Percentiles rank a stretch among this genome's conserved stretches.
Conservation (phyloP, 495 filamentous ascomycete genomes). For the Letharia columbiana region DNA sequence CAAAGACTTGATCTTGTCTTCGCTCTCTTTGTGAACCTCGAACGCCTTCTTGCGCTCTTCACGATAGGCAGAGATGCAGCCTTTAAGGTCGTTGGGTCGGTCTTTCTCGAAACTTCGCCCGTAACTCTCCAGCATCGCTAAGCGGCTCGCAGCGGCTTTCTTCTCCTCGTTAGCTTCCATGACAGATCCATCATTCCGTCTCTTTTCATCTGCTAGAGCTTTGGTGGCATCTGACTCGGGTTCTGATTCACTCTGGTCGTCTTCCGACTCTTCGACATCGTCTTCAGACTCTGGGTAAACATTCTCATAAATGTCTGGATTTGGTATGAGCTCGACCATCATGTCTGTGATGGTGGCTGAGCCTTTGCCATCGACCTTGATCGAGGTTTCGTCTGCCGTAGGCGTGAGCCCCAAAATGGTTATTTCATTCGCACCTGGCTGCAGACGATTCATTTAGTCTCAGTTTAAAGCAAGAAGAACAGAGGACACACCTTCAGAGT, state of each 20-base stretch:
- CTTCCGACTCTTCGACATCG: constrained; percentile 28
- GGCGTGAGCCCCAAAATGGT: constrained; percentile 57
- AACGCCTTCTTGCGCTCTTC: constrained; percentile 42
- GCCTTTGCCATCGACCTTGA: constrained; percentile 62
- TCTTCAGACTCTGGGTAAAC: constrained; percentile 44
- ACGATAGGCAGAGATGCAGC: constrained; percentile 38
- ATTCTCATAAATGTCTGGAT: constrained; percentile 49
- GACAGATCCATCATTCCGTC: constrained; percentile 22
- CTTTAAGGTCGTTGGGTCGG: constrained; percentile 28
- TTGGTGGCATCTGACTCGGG: constrained; percentile 25
- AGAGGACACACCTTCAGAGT: constrained; percentile 40
- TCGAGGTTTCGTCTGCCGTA: constrained; percentile 54
- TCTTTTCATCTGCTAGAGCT: constrained; percentile 25
- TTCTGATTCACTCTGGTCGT: constrained; percentile 31
- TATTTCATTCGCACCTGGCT: constrained; percentile 57
- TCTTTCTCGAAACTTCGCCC: constrained; percentile 33
- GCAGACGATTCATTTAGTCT: constrained; percentile 9
- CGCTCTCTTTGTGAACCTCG: constrained; percentile 31
- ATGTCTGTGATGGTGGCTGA: constrained; percentile 55
- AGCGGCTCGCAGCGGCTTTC: constrained; percentile 33
- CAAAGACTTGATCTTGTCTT: constrained; percentile 29
- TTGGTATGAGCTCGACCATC: constrained; percentile 52
- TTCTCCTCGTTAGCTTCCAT: constrained; percentile 29
- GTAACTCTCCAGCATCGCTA: constrained; percentile 40
- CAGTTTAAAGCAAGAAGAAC: neutral